phyloP scores from a whole-genome alignment of 768 basidiomycete genomes.

The Neoboletus brunneissimus region DNA sequence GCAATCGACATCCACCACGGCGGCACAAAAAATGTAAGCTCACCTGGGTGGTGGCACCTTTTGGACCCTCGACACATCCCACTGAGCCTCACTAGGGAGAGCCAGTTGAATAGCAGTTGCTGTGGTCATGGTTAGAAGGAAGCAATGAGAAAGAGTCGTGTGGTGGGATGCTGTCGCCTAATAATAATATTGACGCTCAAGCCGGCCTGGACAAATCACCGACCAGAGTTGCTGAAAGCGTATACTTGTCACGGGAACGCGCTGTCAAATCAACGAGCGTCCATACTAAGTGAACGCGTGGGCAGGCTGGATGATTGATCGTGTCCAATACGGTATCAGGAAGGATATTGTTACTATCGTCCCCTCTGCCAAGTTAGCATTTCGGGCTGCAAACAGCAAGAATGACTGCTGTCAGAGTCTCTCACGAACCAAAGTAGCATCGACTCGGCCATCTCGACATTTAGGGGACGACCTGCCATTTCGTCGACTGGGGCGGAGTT shows the following conservation, averaged over 20 bases:
- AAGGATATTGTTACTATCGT: not conserved
- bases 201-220: not conserved
- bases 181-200: not conserved
- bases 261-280: not conserved
- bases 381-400: not conserved
- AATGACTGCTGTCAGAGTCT: not conserved
- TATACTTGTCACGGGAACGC: no score
- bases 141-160: no score
- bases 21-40: not conserved
- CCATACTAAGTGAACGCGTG: slow-evolving; percentile 10
- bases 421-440: no score
- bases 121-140: slow-evolving; percentile 12
- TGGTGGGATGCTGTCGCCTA: slow-evolving; percentile 1
- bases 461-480: slow-evolving; percentile 36
- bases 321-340: not conserved
- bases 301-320: not conserved
- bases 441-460: no score
- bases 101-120: slow-evolving; percentile 4
- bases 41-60: slow-evolving; percentile 29
- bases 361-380: not conserved
- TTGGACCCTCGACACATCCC: slow-evolving; percentile 14
- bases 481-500: slow-evolving; percentile 9
- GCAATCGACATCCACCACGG: slow-evolving; percentile 17
- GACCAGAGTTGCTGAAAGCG: no score
- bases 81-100: not conserved